Percentiles rank a stretch among this genome's conserved stretches.
These are phyloP conservation scores for Jaenimonas drosophilae DNA, from an alignment of 208 protist genomes.

Conservation along the genomic window DNA sequence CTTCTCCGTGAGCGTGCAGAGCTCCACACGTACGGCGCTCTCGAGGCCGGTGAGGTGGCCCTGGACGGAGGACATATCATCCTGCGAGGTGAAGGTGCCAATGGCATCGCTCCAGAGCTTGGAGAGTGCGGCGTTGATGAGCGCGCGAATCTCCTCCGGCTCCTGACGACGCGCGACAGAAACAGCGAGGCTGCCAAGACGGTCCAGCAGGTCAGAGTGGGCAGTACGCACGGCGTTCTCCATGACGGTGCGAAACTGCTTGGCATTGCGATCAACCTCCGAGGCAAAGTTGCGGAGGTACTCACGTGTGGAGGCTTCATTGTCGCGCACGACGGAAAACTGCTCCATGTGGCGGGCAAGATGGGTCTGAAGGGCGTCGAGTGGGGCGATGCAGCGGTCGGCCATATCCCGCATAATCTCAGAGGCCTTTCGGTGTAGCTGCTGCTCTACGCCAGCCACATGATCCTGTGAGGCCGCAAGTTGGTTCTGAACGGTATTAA, in stretches of 20 bases:
- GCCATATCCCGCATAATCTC: slow-evolving; percentile 13
- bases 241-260: slow-evolving; percentile 39
- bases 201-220: slow-evolving; percentile 71
- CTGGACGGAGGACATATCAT: slow-evolving; percentile 36
- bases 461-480: slow-evolving; percentile 24
- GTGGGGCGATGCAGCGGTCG: slow-evolving; percentile 22
- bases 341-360: slow-evolving; percentile 16
- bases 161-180: slow-evolving; percentile 20
- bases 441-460: slow-evolving; percentile 10
- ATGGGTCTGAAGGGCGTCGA: slow-evolving; percentile 25
- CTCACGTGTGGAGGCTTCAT: slow-evolving; percentile 29
- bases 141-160: slow-evolving; percentile 33
- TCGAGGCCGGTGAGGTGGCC: slow-evolving; percentile 49
- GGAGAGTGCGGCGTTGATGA: slow-evolving; percentile 48
- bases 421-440: slow-evolving; percentile 17
- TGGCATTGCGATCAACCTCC: slow-evolving; percentile 39
- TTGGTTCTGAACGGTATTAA: slow-evolving; percentile 28
- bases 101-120: slow-evolving; percentile 62
- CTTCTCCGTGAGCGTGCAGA: slow-evolving; percentile 46
- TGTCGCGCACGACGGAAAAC: slow-evolving; percentile 15
- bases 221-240: slow-evolving; percentile 52
- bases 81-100: slow-evolving; percentile 36
- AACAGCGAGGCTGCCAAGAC: slow-evolving; percentile 37
- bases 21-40: slow-evolving; percentile 58
- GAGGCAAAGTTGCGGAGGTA: slow-evolving; percentile 29